Evolutionary conservation across 768 basidiomycete species (phyloP).

Genomic region (Inosperma sp.): DNA sequence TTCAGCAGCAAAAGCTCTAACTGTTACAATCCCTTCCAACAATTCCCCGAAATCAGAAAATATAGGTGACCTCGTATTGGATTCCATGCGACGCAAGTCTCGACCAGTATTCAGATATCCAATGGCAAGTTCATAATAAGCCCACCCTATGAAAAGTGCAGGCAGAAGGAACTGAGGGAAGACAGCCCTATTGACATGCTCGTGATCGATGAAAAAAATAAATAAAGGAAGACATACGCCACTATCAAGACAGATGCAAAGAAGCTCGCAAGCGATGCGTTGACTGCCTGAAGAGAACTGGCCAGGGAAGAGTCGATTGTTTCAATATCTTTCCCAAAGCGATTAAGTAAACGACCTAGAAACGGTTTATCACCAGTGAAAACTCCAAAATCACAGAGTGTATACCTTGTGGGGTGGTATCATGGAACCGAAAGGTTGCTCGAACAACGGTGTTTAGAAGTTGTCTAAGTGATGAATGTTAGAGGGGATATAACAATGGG

Average conservation of each 20-base stretch:
- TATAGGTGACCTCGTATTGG: slow-evolving; percentile 79
- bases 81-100: slow-evolving; percentile 86
- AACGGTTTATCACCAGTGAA: background rate
- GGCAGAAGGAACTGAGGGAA: slow-evolving; percentile 85
- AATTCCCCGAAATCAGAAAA: slow-evolving; percentile 81
- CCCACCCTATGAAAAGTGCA: slow-evolving; percentile 64
- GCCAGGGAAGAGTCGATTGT: slow-evolving; percentile 77
- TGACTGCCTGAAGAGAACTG: slow-evolving; percentile 66
- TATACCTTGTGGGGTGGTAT: slow-evolving; percentile 73
- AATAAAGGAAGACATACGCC: slow-evolving; percentile 40
- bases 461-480: slow-evolving; percentile 36
- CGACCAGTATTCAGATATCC: slow-evolving; percentile 78
- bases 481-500: slow-evolving; percentile 19
- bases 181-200: slow-evolving; percentile 43
- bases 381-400: background rate
- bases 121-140: slow-evolving; percentile 65
- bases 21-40: slow-evolving; percentile 87
- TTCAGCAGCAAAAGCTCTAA: slow-evolving; percentile 87
- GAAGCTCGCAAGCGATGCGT: slow-evolving; percentile 72
- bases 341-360: slow-evolving; percentile 76
- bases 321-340: slow-evolving; percentile 85
- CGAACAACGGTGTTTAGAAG: slow-evolving; percentile 67
- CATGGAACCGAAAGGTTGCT: slow-evolving; percentile 83
- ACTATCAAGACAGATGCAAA: slow-evolving; percentile 71
- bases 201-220: slow-evolving; percentile 2